These are phyloP conservation scores for Juglanconis sp. DNA, from an alignment of 2,329 filamentous ascomycete species.

Conservation along the genomic window DNA sequence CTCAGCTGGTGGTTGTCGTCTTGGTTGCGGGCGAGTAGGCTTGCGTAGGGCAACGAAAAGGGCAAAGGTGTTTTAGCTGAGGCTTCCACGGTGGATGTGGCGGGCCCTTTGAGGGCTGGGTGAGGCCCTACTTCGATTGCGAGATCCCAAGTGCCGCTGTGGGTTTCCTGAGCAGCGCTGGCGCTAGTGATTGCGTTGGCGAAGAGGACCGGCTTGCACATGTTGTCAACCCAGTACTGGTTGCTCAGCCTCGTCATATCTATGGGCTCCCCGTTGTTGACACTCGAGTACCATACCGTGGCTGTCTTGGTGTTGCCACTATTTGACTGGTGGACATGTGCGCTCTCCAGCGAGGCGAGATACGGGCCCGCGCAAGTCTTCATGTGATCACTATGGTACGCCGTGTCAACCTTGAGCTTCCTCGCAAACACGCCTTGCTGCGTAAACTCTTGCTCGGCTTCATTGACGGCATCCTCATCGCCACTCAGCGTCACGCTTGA, in stretches of 20 bases:
- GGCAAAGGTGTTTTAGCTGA: no score
- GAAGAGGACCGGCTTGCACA: conserved; percentile 25
- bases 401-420: conserved; percentile 34
- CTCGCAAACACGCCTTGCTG: conserved; percentile 28
- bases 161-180: not conserved
- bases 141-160: conserved; percentile 3
- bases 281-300: conserved; percentile 24
- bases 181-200: conserved; percentile 15
- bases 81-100: conserved; percentile 11
- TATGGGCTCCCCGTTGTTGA: conserved; percentile 11
- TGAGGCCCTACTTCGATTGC: conserved; percentile 32
- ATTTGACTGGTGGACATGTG: no score
- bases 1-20: no score
- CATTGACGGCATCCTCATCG: conserved; percentile 27
- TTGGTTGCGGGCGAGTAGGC: not conserved
- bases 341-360: conserved; percentile 1
- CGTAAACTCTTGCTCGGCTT: conserved; percentile 20
- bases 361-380: conserved; percentile 9
- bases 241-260: no score
- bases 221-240: conserved; percentile 24
- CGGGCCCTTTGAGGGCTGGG: conserved; percentile 38
- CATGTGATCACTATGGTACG: conserved; percentile 41
- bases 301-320: not conserved
- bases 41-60: not conserved
- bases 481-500: conserved; percentile 28